These are phyloP conservation scores for Colletotrichum sp. DNA, from an alignment of 2,329 filamentous ascomycete genomes.

Conservation along the genomic window DNA sequence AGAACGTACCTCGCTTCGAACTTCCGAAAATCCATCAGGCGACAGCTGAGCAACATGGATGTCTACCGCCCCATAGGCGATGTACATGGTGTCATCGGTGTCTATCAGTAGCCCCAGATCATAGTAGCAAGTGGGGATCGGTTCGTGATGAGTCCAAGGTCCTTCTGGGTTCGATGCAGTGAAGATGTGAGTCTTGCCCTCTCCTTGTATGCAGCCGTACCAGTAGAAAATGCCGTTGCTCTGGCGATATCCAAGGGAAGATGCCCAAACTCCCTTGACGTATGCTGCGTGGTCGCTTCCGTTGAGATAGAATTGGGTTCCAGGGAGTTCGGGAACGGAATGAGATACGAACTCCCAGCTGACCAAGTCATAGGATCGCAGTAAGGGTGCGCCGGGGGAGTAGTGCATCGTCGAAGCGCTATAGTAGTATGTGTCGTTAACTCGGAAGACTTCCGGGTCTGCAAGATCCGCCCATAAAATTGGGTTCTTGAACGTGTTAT, in stretches of 20 bases:
- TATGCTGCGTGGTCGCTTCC: slow-evolving; percentile 47
- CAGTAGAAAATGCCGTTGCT: slow-evolving; percentile 18
- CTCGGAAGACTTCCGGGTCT: slow-evolving; percentile 54
- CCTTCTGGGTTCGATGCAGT: slow-evolving; percentile 25
- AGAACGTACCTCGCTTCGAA: slow-evolving; percentile 36
- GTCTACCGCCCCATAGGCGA: slow-evolving; percentile 46
- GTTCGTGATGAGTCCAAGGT: neutral
- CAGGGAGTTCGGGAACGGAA: slow-evolving; percentile 42
- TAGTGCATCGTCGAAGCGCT: slow-evolving; percentile 58
- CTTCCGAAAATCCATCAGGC: slow-evolving; percentile 46
- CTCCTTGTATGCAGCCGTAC: slow-evolving; percentile 8
- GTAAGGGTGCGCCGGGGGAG: slow-evolving; percentile 56
- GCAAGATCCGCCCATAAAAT: slow-evolving; percentile 56
- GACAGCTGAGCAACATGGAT: slow-evolving; percentile 49
- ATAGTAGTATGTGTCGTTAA: slow-evolving; percentile 53
- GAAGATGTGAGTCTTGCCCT: slow-evolving; percentile 17
- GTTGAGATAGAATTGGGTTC: slow-evolving; percentile 46
- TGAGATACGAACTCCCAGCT: slow-evolving; percentile 49
- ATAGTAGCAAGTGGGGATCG: slow-evolving; percentile 44
- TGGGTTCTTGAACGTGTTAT: slow-evolving; percentile 45
- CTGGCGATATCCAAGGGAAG: slow-evolving; percentile 47
- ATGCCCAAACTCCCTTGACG: slow-evolving; percentile 61
- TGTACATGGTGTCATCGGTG: slow-evolving; percentile 52
- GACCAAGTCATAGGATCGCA: slow-evolving; percentile 56
- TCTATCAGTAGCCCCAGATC: slow-evolving; percentile 52